phyloP scores from a whole-genome alignment of 768 basidiomycete species.

The Gymnopilus junonius region DNA sequence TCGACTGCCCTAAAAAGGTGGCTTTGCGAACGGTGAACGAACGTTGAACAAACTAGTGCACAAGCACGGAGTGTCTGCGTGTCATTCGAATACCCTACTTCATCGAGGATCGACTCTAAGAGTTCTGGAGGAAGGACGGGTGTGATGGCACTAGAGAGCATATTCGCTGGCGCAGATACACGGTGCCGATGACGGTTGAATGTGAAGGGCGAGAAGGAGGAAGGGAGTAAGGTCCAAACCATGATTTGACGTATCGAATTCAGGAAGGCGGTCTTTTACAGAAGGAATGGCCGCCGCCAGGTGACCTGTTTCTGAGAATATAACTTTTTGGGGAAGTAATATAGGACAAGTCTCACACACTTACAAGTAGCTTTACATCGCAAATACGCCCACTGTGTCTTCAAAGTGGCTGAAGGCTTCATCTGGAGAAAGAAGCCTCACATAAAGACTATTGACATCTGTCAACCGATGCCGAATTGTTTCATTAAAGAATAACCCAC shows the following conservation, averaged over 20 bases:
- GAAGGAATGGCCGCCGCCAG: neutral
- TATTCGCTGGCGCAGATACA: neutral
- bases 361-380: neutral
- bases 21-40: constrained; percentile 21
- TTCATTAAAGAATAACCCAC: neutral
- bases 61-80: constrained; percentile 18
- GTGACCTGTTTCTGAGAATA: neutral
- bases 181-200: neutral
- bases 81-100: constrained; percentile 19
- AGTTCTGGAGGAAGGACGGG: constrained; percentile 22
- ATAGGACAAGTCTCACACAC: neutral
- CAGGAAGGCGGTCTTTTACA: neutral
- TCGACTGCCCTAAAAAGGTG: constrained; percentile 23
- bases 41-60: constrained; percentile 19
- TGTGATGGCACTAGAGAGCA: neutral
- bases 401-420: neutral
- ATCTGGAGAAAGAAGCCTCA: neutral
- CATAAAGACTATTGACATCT: neutral
- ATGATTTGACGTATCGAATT: neutral
- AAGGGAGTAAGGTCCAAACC: neutral
- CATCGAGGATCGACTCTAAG: constrained; percentile 24
- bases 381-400: neutral
- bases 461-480: neutral
- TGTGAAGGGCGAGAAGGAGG: neutral
- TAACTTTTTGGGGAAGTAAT: neutral